These are phyloP conservation scores for Aspergillus biplanus DNA, from an alignment of 495 filamentous ascomycete species.

Conservation along the genomic window DNA sequence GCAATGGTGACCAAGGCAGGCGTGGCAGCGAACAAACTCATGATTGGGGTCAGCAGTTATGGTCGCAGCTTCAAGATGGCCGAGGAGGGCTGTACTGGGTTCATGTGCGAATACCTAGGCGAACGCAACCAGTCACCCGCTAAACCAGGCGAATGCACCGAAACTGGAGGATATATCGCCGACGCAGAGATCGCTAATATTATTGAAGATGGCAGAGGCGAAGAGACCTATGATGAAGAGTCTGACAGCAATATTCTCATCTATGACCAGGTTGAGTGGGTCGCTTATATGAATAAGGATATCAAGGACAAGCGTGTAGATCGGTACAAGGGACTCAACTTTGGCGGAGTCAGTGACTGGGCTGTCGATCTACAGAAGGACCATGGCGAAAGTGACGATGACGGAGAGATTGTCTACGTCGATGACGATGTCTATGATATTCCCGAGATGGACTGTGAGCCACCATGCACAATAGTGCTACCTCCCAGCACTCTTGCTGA, in stretches of 20 bases:
- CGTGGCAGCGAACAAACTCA: constrained; percentile 40
- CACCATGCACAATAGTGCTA: neutral
- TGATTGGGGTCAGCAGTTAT: constrained; percentile 43
- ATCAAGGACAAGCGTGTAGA: constrained; percentile 27
- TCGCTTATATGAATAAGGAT: constrained; percentile 40
- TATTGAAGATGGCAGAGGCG: neutral
- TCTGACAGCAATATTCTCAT: constrained; percentile 41
- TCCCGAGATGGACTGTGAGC: neutral
- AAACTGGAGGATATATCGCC: constrained; percentile 30
- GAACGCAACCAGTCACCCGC: constrained; percentile 2
- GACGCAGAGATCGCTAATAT: constrained; percentile 23
- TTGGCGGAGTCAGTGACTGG: constrained; percentile 43
- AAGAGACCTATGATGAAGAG: constrained; percentile 10
- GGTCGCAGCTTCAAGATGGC: constrained; percentile 10
- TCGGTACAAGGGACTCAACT: constrained; percentile 25
- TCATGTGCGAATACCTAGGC: constrained; percentile 13
- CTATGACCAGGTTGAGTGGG: constrained; percentile 38
- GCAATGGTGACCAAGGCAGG: constrained; percentile 55
- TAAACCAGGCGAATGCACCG: constrained; percentile 9
- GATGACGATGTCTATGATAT: constrained; percentile 3
- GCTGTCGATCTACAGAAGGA: constrained; percentile 36
- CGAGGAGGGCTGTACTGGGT: constrained; percentile 17
- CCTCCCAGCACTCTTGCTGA: constrained; percentile 1
- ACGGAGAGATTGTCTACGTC: constrained; percentile 2
- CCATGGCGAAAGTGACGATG: neutral